Base-by-base conservation (phyloP, 2,329 filamentous ascomycete species). In the Coniochaeta sp. region DNA sequence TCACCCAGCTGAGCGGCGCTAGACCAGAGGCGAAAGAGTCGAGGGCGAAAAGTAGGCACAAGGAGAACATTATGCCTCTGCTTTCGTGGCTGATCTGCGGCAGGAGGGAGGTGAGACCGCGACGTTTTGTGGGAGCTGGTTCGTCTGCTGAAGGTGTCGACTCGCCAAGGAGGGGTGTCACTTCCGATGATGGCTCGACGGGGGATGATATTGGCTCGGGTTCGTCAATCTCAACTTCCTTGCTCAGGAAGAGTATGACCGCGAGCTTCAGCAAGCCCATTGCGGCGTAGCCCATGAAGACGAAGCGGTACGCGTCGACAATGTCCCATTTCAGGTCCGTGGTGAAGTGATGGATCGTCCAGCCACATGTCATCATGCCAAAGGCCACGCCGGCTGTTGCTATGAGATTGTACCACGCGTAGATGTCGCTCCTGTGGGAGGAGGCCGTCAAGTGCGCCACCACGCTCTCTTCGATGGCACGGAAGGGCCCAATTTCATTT, bases 21-120 rank as follows among this genome's bases (percentile, higher is more conserved):
- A 93, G 80, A 1, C 89, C 89, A 1, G 85, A 88, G 1, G 87
- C 88, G 60, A 91, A 82, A 0, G 85, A 82, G 69, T 92, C 89
- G 6, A 91, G 67, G 1, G 81, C 81, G 66, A 91, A 88, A 1
- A 93, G 75, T 8, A 88, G 72, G 67, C 86, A 89, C 0, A 93
- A 77, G 57, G 85, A 83, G 58, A 82, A 70, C 6, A 89, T 75
- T 33, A 86, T 77, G 0, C 74, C 67, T 7, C 79, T 73, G 38
- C 80, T 86, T n/a, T 82, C 75, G 2, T 71, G 72, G 6, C 83
- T 85, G 22, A 91, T 84, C 1, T 80, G 74, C 0, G 84, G 80
- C 33, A 89, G 69, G n/a, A 84, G 69, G 3, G 69, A 47, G 5
- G 62, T 26, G 22, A 63, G 16, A 14, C 58, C 19, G 52, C 33